phyloP scores from a whole-genome alignment of 768 basidiomycete species.

The Lanmaoa pseudosensibilis region DNA sequence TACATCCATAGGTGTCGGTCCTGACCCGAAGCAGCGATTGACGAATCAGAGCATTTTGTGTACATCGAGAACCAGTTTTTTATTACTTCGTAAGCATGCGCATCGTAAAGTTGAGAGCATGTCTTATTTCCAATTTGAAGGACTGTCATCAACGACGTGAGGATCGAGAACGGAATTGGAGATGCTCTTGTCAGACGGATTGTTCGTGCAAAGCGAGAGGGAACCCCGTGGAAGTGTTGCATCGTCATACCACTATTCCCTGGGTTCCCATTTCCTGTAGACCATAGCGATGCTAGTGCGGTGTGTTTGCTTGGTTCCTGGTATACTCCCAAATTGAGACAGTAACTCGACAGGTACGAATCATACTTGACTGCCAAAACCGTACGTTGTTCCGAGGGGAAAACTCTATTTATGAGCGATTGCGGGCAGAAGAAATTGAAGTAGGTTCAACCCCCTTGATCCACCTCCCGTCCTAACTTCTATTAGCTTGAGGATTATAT shows the following conservation, averaged over 20 bases:
- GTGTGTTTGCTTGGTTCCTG: constrained; percentile 44
- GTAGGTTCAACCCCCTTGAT: constrained; percentile 39
- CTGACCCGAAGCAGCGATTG: constrained; percentile 61
- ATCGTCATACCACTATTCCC: constrained; percentile 90
- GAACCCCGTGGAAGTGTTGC: constrained; percentile 87
- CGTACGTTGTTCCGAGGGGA: constrained; percentile 85
- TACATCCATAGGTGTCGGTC: not conserved
- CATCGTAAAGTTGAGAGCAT: not conserved
- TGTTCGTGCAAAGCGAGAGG: constrained; percentile 79
- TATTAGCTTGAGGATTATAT: constrained; percentile 91
- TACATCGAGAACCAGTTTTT: constrained; percentile 98
- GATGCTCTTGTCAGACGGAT: constrained; percentile 92
- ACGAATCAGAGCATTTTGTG: constrained; percentile 93
- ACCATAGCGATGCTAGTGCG: constrained; percentile 89
- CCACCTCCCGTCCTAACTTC: not conserved
- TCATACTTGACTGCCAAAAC: constrained; percentile 95
- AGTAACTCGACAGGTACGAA: constrained; percentile 61
- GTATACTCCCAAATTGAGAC: not conserved
- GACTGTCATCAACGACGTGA: constrained; percentile 80
- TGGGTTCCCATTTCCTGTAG: constrained; percentile 91
- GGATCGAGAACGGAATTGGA: constrained; percentile 91
- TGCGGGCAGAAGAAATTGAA: constrained; percentile 86
- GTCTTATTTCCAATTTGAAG: constrained; percentile 37
- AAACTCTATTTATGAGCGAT: constrained; percentile 83
- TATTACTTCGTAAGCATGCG: constrained; percentile 70